Evolutionary conservation across 2,329 filamentous ascomycete species (phyloP).

Genomic region (Colletotrichum shisoi): DNA sequence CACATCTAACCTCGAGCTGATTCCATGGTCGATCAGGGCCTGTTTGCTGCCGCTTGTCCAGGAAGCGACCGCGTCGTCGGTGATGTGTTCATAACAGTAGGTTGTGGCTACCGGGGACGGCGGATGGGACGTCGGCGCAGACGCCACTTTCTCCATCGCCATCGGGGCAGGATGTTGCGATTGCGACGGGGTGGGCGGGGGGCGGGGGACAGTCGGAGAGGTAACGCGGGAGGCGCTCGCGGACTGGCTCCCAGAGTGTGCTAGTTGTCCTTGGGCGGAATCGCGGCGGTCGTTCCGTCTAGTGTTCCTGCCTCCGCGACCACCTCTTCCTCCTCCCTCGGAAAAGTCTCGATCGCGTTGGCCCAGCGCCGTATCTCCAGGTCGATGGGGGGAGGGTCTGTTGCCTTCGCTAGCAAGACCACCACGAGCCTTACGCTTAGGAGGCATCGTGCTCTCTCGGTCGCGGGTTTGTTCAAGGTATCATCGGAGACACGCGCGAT

Average conservation of each 20-base stretch:
- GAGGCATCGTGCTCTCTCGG: constrained; percentile 57
- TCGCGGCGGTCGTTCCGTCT: constrained; percentile 62
- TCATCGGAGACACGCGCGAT: constrained; percentile 29
- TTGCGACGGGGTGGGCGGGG: constrained; percentile 28
- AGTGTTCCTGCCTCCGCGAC: constrained; percentile 56
- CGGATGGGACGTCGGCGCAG: constrained; percentile 41
- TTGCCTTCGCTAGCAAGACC: constrained; percentile 58
- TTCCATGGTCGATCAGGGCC: constrained; percentile 70
- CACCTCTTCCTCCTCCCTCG: constrained; percentile 56
- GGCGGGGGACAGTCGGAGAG: constrained; percentile 29
- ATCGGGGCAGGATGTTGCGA: constrained; percentile 43
- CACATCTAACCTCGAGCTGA: constrained; percentile 70
- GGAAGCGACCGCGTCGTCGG: constrained; percentile 68
- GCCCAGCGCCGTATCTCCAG: constrained; percentile 62
- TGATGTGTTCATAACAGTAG: constrained; percentile 80
- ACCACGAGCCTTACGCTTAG: constrained; percentile 67
- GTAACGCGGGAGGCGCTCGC: constrained; percentile 33
- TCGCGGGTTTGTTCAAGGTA: constrained; percentile 40
- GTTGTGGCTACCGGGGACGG: constrained; percentile 51
- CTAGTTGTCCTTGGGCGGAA: constrained; percentile 51
- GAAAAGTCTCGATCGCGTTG: constrained; percentile 64
- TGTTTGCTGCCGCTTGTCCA: constrained; percentile 74
- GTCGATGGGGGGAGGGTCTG: constrained; percentile 69
- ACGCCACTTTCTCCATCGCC: constrained; percentile 41
- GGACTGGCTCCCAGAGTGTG: constrained; percentile 24